Evolutionary conservation across 306 rosid species (phyloP).

Genomic region (Cicer cuneatum): DNA sequence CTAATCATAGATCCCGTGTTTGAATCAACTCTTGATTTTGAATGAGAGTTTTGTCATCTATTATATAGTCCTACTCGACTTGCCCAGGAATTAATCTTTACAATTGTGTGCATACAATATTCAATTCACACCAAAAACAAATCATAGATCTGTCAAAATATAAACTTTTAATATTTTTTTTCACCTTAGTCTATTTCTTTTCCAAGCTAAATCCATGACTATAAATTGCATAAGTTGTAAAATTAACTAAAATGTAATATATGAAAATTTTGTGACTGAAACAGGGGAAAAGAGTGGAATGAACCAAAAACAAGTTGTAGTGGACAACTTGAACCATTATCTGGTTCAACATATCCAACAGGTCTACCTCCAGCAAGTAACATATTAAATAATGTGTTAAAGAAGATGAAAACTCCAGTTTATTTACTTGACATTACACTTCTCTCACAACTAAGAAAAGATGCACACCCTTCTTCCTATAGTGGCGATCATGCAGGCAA

Average conservation of each 20-base stretch:
- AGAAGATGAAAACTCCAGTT: constrained; percentile 65
- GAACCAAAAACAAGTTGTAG: constrained; percentile 69
- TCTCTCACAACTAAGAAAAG: constrained; percentile 87
- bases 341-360: constrained; percentile 80
- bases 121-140: no score
- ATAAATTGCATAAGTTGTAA: neutral
- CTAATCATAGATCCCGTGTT: no score
- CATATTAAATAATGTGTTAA: constrained; percentile 66
- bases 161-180: no score
- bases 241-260: constrained; percentile 16
- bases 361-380: constrained; percentile 79
- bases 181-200: no score
- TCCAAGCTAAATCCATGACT: no score
- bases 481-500: constrained; percentile 66
- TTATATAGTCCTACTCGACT: no score
- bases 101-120: no score
- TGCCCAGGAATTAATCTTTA: no score
- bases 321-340: constrained; percentile 72
- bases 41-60: no score
- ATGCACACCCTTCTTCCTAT: constrained; percentile 87
- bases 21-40: no score
- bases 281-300: constrained; percentile 91
- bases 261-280: neutral
- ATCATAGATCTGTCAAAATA: no score
- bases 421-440: constrained; percentile 84